Evolutionary conservation across 352 stramenopile genomes (phyloP), one percentile per base, ranked within the genome.

Genomic region (Globisporangium carolinianum): DNA sequence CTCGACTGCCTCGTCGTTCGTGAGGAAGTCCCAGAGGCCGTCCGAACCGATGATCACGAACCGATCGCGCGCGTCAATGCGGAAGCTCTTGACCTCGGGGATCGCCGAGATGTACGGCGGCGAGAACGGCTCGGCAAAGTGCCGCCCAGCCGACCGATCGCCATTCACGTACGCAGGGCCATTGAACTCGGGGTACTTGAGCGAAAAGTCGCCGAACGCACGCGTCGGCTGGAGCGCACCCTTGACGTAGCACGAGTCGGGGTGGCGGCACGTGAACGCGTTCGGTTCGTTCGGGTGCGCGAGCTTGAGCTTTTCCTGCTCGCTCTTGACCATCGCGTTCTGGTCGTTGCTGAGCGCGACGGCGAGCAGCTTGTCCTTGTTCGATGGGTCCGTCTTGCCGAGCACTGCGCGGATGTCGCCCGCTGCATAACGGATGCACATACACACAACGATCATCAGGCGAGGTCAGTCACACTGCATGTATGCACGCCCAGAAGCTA

Each of bases 11-110:
- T 99, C 96, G 69, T 98, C 83, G 67, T 98, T 98, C 61, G 66
- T 88, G 47, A 98, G 76, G 49, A 97, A 96, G 74, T 99, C 96
- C 96, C 96, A 99, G n/a, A 99, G 71, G 11, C 96, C 96, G 73
- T 99, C 97, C 65, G 95, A 98, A 32, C 80, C 69, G 45, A 99
- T 89, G 52, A 99, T 88, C 52, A 99, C 69, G 71, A 99, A 99
- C 76, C 98, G 87, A 69, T 99, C 97, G 51, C 67, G 63, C 1
- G 72, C 69, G 35, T 72, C 63, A 12, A 94, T 66, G 48, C 75
- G 67, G 57, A 89, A 76, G 46, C 72, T 72, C 55, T 76, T 73
- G 45, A 96, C 70, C 53, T 97, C 88, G 1, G 92, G 92, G 17
- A 86, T 88, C 49, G 90, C 85, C 9, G 83, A 91, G 60, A 98